Conservation (phyloP, 139 green algal genomes). For the Ettlia oleoabundans region DNA sequence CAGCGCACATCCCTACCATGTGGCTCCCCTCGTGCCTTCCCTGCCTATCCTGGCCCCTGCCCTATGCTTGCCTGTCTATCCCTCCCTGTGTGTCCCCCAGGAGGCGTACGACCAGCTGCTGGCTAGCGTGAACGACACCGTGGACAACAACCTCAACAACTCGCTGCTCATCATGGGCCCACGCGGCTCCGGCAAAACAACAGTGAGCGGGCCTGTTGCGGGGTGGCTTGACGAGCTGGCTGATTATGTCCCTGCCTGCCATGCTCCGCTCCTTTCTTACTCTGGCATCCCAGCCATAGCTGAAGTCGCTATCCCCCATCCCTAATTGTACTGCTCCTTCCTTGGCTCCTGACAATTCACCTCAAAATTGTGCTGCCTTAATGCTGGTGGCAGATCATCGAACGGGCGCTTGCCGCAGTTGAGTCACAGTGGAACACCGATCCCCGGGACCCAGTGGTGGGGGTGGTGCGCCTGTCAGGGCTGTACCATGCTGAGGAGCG, state of each 20-base stretch:
- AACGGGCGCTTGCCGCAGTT: constrained; percentile 53
- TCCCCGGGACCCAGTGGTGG: constrained; percentile 52
- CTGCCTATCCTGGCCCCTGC: neutral
- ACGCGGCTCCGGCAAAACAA: constrained; percentile 58
- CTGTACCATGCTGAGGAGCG: constrained; percentile 76
- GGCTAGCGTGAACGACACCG: constrained; percentile 15
- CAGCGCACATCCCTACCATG: neutral
- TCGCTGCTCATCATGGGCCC: constrained; percentile 59
- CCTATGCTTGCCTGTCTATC: neutral
- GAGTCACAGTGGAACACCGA: constrained; percentile 46
- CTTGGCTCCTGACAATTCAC: too few species aligned
- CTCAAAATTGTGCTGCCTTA: too few species aligned
- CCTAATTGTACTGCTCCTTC: too few species aligned
- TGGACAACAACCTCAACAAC: constrained; percentile 37
- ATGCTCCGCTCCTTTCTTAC: too few species aligned
- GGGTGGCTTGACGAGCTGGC: neutral
- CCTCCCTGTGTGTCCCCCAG: constrained; percentile 1
- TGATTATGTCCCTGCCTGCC: too few species aligned
- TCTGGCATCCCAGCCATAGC: too few species aligned
- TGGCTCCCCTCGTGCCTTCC: neutral
- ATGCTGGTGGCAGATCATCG: constrained; percentile 67
- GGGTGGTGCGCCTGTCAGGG: constrained; percentile 77
- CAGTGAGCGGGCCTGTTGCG: constrained; percentile 44
- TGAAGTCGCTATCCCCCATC: too few species aligned
- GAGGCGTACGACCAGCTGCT: constrained; percentile 13